phyloP scores from a whole-genome alignment of 257 asterid species.

The Solanum rostratum region DNA sequence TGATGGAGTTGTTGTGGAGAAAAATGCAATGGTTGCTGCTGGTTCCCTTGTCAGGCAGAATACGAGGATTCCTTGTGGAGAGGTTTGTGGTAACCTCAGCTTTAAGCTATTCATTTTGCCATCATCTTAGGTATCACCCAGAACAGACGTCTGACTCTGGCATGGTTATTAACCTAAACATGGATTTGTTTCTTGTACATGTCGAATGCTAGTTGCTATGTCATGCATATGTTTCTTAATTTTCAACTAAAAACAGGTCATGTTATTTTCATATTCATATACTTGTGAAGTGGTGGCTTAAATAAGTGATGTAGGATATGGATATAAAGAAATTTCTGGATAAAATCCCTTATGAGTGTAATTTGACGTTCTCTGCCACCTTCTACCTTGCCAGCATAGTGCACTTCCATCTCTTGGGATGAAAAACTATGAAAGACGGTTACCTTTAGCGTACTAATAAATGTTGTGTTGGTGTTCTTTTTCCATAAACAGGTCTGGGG shows the following conservation, averaged over 20 bases:
- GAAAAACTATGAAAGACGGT: neutral
- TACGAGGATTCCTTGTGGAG: conserved; percentile 77
- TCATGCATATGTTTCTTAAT: neutral
- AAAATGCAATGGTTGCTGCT: conserved; percentile 97
- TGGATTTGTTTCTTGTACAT: neutral
- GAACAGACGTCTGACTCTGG: neutral
- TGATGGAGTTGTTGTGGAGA: conserved; percentile 89
- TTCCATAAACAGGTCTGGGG: conserved; percentile 70
- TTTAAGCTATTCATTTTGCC: neutral
- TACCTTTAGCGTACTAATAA: neutral
- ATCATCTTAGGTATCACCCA: neutral
- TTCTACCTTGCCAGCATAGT: neutral
- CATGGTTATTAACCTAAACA: neutral
- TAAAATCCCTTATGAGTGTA: neutral
- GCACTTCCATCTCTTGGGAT: neutral
- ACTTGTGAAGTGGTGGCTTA: neutral
- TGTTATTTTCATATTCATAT: neutral
- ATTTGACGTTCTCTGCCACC: neutral
- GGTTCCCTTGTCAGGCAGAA: conserved; percentile 98
- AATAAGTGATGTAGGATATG: neutral
- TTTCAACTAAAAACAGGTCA: neutral
- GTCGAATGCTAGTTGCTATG: neutral
- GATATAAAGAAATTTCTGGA: neutral
- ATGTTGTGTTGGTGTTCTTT: neutral
- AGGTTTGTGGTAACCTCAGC: conserved; percentile 40